Evolutionary conservation across 257 asterid genomes (phyloP), one percentile per base, ranked within the genome.

Genomic region (Prunella vulgaris): DNA sequence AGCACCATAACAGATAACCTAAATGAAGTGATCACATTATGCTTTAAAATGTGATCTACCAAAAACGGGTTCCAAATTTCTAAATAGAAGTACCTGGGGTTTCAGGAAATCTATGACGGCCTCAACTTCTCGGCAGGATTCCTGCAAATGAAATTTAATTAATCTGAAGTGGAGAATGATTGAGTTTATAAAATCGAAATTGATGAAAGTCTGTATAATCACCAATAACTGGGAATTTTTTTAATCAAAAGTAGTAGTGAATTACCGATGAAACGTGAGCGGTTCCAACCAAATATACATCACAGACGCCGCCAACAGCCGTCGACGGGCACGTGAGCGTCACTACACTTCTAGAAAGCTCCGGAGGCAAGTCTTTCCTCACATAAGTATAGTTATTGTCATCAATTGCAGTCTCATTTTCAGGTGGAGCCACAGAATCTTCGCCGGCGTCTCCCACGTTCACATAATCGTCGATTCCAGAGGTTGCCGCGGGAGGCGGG

Each of bases 231-330:
- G 21, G 20, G 33, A 67, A 27, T 48, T 60, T 53, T 61, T 10
- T 22, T 9, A 10, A 66, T 42, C 66, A 59, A 72, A 48, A 20
- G 10, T 1, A 46, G 28, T 8, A 18, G 52, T 4, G 22, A 48
- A 58, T 60, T 82, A 93, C 97, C 90, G 79, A 49, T 42, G 98
- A 90, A 71, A 90, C 97, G 69, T 93, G 97, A 28, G 96, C 96
- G 2, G 97, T 93, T 28, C 99, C 97, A 37, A 90, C 88, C 75
- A 93, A 56, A 80, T 88, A 88, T 37, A 93, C 95, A 73, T 93
- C 95, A 72, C 97, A 90, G 66, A 83, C 70, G 66, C 94, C 97
- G 20, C 93, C 91, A 0, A 82, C 91, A 0, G 88, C 96, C 14
- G 85, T 3, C 48, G 97, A 87, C 6, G 89, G 96, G 67, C 99